phyloP scores from a whole-genome alignment of 768 basidiomycete species.

The Sistotremastrum niveocremeum region DNA sequence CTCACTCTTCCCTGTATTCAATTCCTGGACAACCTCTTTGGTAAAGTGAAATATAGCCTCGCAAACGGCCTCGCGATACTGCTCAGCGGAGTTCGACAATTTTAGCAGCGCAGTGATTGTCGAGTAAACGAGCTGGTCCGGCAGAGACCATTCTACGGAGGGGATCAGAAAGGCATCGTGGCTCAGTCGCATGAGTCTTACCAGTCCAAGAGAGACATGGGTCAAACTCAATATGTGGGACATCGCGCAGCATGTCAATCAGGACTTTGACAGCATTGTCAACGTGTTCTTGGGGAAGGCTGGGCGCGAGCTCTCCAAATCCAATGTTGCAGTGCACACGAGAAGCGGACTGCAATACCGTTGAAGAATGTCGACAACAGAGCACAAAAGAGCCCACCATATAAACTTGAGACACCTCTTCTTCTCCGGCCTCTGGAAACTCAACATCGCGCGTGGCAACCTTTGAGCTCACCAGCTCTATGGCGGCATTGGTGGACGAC shows the following conservation, averaged over 20 bases:
- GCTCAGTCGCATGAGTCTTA: constrained; percentile 16
- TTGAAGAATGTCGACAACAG: not conserved
- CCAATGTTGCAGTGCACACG: constrained; percentile 71
- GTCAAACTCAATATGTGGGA: constrained; percentile 69
- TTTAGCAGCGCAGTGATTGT: constrained; percentile 65
- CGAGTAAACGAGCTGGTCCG: constrained; percentile 73
- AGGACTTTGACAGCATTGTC: constrained; percentile 45
- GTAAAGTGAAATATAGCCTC: constrained; percentile 52
- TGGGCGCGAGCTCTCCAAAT: constrained; percentile 64
- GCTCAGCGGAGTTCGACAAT: constrained; percentile 39
- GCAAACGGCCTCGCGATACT: constrained; percentile 36
- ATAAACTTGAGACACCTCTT: constrained; percentile 27
- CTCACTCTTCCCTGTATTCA: constrained; percentile 43
- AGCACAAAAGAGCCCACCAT: constrained; percentile 32
- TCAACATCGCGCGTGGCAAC: constrained; percentile 30
- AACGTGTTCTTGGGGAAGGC: constrained; percentile 43
- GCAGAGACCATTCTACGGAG: constrained; percentile 63
- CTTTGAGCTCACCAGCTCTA: constrained; percentile 47
- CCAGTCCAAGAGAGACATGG: constrained; percentile 70
- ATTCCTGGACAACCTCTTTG: constrained; percentile 37
- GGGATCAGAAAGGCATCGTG: not conserved
- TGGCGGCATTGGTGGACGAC: constrained; percentile 29
- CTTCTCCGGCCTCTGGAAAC: constrained; percentile 9
- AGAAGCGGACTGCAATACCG: constrained; percentile 40
- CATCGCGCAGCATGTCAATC: constrained; percentile 53